phyloP scores from a whole-genome alignment of 176 grass and related monocot species.

The Urochloa ruziziensis region DNA sequence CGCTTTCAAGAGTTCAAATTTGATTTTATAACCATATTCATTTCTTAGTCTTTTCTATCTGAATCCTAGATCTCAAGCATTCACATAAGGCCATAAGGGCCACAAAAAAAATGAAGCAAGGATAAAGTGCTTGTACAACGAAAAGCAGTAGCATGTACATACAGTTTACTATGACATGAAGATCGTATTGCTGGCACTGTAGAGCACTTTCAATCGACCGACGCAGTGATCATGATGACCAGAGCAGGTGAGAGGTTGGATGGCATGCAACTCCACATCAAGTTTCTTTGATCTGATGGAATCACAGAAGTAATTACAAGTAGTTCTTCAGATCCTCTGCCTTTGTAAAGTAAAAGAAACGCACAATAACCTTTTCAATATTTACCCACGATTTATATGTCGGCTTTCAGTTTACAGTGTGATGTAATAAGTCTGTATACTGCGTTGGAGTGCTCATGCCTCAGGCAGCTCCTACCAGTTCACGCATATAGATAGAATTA shows the following conservation, averaged over 20 bases:
- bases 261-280: constrained; percentile 5
- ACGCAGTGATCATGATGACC: constrained; percentile 9
- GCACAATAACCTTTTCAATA: background rate
- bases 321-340: background rate
- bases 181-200: constrained; percentile 7
- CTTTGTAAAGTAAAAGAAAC: background rate
- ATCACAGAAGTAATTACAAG: background rate
- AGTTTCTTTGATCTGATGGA: background rate
- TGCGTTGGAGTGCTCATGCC: background rate
- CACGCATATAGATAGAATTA: background rate
- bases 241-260: constrained; percentile 23
- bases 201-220: background rate
- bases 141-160: background rate
- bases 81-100: too few species aligned
- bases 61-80: background rate
- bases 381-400: background rate
- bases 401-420: constrained; percentile 6
- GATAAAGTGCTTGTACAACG: background rate
- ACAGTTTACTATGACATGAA: constrained; percentile 8
- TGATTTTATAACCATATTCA: background rate
- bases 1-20: background rate
- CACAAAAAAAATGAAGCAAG: background rate
- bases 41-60: background rate
- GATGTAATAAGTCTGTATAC: background rate
- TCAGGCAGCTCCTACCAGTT: background rate